Conservation (phyloP, 129 eudicot species). For the Pseudognaphalium luteoalbum region DNA sequence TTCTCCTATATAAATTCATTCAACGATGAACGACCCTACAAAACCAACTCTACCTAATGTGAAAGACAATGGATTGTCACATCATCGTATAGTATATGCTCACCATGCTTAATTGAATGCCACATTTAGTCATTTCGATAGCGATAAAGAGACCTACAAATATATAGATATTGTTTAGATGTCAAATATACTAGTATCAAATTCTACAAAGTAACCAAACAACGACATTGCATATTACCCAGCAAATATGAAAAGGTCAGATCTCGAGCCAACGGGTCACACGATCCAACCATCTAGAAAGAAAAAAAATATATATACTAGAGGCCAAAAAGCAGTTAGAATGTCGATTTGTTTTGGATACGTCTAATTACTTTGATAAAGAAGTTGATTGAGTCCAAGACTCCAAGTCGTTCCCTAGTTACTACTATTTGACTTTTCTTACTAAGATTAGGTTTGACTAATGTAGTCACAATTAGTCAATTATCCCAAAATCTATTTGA, state of each 20-base stretch:
- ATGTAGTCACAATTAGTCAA: slow-evolving; percentile 19
- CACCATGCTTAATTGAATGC: too few species aligned
- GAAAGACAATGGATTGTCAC: too few species aligned
- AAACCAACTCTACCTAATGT: too few species aligned
- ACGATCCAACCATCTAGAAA: neutral
- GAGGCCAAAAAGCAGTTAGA: neutral
- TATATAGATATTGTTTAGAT: too few species aligned
- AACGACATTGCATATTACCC: neutral
- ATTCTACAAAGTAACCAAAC: too few species aligned
- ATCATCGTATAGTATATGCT: too few species aligned
- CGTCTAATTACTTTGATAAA: neutral
- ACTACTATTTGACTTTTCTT: slow-evolving; percentile 6
- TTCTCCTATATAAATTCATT: too few species aligned
- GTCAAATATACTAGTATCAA: too few species aligned
- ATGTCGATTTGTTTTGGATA: neutral
- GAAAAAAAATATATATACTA: too few species aligned
- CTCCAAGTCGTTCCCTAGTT: neutral
- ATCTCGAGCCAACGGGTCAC: neutral
- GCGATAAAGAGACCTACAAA: too few species aligned
- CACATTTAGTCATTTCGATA: too few species aligned
- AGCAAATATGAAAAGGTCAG: neutral
- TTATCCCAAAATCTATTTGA: neutral
- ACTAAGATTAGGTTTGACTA: slow-evolving; percentile 7
- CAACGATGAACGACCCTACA: too few species aligned
- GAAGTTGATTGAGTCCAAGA: neutral